phyloP scores from a whole-genome alignment of 2,329 filamentous ascomycete species.

The Coleophoma cylindrospora region DNA sequence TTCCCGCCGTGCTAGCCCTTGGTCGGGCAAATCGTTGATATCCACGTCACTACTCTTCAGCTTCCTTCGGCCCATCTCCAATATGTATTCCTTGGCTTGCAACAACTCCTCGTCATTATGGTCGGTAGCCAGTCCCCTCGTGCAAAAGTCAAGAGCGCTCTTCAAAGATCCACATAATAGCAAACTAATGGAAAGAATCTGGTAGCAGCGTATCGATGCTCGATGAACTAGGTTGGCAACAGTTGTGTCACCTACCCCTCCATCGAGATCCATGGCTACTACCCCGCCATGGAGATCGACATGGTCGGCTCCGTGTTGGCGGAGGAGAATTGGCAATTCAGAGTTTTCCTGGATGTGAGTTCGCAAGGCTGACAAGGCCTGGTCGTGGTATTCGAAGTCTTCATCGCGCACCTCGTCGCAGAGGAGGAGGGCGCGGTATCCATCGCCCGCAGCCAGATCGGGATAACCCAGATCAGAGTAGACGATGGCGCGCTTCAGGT shows the following conservation, averaged over 20 bases:
- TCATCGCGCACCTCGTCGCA: slow-evolving; percentile 77
- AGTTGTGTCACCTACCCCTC: slow-evolving; percentile 28
- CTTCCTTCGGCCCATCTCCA: slow-evolving; percentile 43
- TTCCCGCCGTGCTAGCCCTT: slow-evolving; percentile 63
- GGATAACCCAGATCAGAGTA: slow-evolving; percentile 77
- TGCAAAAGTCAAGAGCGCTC: slow-evolving; percentile 62
- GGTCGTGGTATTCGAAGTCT: slow-evolving; percentile 76
- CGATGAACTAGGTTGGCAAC: slow-evolving; percentile 38
- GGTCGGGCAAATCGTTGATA: slow-evolving; percentile 58
- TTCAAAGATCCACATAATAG: slow-evolving; percentile 64
- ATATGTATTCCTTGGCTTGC: slow-evolving; percentile 48
- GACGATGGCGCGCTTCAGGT: slow-evolving; percentile 63
- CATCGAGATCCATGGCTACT: slow-evolving; percentile 25
- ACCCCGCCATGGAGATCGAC: slow-evolving; percentile 11
- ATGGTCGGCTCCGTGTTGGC: slow-evolving; percentile 4
- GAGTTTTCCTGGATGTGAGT: slow-evolving; percentile 11
- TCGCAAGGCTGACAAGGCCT: slow-evolving; percentile 41
- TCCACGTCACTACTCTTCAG: slow-evolving; percentile 39
- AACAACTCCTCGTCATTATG: slow-evolving; percentile 51
- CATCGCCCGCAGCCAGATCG: slow-evolving; percentile 84
- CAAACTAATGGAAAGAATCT: slow-evolving; percentile 51
- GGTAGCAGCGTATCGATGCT: slow-evolving; percentile 52
- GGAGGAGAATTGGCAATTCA: slow-evolving; percentile 39
- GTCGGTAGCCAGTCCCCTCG: slow-evolving; percentile 51
- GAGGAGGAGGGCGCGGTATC: slow-evolving; percentile 83